phyloP scores from a whole-genome alignment of 2,329 filamentous ascomycete species.

The Coniochaeta ligniaria region DNA sequence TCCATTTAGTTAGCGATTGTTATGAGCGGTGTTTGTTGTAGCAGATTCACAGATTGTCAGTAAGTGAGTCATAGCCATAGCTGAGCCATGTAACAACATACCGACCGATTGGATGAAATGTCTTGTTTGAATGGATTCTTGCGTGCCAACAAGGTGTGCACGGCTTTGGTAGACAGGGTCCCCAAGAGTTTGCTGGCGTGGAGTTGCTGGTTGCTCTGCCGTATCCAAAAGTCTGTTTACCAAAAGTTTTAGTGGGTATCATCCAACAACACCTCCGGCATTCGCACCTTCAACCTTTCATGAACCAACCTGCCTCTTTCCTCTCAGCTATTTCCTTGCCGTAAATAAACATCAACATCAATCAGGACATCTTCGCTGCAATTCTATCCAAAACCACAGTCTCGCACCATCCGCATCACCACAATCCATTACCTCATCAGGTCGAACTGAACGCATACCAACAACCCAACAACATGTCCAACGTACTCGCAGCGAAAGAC shows the following conservation, averaged over 20 bases:
- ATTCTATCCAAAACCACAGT: background rate
- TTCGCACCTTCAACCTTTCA: background rate
- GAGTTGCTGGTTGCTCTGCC: conserved; percentile 16
- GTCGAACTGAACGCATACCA: background rate
- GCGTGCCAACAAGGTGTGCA: background rate
- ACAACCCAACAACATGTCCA: conserved; percentile 41
- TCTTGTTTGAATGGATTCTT: background rate
- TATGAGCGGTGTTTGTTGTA: background rate
- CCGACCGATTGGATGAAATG: background rate
- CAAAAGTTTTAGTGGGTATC: conserved; percentile 4
- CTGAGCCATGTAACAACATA: background rate
- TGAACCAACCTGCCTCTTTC: background rate
- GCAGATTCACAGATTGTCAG: background rate
- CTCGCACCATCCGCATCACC: background rate
- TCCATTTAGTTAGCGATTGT: conserved; percentile 31
- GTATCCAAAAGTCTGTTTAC: conserved; percentile 16
- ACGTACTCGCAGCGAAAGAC: conserved; percentile 59
- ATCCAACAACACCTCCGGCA: background rate
- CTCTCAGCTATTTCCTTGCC: background rate
- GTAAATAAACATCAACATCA: background rate
- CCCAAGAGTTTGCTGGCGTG: background rate
- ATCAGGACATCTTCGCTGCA: background rate
- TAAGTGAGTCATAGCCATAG: background rate
- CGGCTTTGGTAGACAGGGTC: background rate
- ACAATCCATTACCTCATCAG: background rate